Evolutionary conservation across 108 stramenopile genomes (phyloP).

Genomic region (Hondaea fermentalgiana): DNA sequence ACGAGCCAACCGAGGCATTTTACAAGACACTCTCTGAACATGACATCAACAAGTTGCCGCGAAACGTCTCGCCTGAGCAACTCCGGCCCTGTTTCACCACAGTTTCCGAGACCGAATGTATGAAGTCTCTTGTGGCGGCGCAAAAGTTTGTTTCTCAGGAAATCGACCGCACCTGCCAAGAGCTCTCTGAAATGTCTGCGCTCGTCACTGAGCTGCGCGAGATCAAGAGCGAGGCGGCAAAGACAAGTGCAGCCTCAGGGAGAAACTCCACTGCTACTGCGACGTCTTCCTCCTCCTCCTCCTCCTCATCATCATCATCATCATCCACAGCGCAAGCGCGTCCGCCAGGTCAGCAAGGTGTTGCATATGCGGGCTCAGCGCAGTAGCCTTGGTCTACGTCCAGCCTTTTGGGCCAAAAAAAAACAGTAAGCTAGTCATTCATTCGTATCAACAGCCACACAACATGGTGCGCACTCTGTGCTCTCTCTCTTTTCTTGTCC

Average conservation of each 20-base stretch:
- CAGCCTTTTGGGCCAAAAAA: too few relatives aligned
- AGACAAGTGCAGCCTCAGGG: neutral
- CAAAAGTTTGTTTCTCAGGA: conserved; percentile 7
- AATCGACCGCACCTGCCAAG: neutral
- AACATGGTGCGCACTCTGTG: too few relatives aligned
- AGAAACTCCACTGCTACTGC: too few relatives aligned
- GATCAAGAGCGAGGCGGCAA: neutral
- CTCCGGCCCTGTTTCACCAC: neutral
- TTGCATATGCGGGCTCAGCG: too few relatives aligned
- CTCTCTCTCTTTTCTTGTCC: too few relatives aligned
- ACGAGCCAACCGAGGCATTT: conserved; percentile 41
- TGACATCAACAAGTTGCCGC: neutral
- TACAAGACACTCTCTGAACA: conserved; percentile 20
- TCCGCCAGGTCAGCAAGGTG: too few relatives aligned
- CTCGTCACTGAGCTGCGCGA: neutral
- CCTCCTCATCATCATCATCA: too few relatives aligned
- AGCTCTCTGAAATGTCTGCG: neutral
- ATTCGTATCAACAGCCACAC: too few relatives aligned
- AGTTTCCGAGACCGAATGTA: neutral
- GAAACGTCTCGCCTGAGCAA: neutral
- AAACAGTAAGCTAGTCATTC: too few relatives aligned
- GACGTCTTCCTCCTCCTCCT: too few relatives aligned
- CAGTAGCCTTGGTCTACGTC: too few relatives aligned
- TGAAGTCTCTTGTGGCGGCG: neutral
- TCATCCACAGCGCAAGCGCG: too few relatives aligned